Evolutionary conservation across 2,329 filamentous ascomycete species (phyloP), one percentile per base, ranked within the genome.

Genomic region (Fusarium protoensiforme): DNA sequence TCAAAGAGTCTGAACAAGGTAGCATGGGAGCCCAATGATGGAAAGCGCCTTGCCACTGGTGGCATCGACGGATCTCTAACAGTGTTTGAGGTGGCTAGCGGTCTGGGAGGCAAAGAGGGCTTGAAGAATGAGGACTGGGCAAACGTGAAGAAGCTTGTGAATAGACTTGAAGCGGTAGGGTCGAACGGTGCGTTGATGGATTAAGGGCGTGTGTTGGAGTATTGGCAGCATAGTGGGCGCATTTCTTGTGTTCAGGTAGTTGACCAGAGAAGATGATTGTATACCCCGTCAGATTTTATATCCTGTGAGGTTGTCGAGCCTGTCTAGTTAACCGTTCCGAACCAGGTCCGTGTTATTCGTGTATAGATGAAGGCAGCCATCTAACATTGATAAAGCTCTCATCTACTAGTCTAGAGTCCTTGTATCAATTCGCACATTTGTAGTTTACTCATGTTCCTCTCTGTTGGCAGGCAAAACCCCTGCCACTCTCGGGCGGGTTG

Each of bases 1-100:
- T 93, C 92, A 66, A 93, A 94, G 84, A 97, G 95, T 80, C 84
- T 99, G 78, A 99, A 99, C 83, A 97, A 96, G 85, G 86, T 98
- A 48, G 93, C 94, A 1, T 99, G 96, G 96, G 96, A 99, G 84
- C 91, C 92, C 77, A 92, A 91, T 51, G 95, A 98, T 80, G 97
- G 96, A 57, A 93, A 93, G 82, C 89, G 94, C 60, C 85, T 98
- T 59, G 96, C 96, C 2, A 95, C 95, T 0, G 97, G 96, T 51
- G 96, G 96, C 5, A 92, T 99, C 69, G 95, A 98, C 79, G 96
- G 96, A 13, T 91, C 94, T 2, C 87, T 98, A 24, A 98, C 93
- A 0, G 91, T 99, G 9, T 99, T 98, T 79, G 96, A 99, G 83
- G 96, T 99, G 65, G 92, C 94, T 27, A 85, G 88, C 77, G 90